A percentile compares a stretch with the other conserved stretches of the same genome.
Evolutionary conservation across 768 basidiomycete species (phyloP).

Genomic region (Xerocomellus chrysenteron): DNA sequence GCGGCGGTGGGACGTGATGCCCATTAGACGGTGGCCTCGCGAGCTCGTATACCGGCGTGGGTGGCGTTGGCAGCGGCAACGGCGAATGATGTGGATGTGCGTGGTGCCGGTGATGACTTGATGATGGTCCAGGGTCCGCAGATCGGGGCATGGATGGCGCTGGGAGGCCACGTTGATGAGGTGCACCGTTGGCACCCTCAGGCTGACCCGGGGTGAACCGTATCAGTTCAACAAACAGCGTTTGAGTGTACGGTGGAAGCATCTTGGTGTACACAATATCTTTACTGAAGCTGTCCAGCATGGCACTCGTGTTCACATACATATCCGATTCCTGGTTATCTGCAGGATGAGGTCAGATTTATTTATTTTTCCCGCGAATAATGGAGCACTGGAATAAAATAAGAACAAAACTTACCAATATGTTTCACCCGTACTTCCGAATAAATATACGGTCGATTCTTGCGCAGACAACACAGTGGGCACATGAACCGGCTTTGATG

Average conservation of each 20-base stretch:
- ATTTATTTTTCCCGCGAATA: background rate
- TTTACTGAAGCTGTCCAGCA: conserved; percentile 73
- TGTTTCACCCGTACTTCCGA: conserved; percentile 76
- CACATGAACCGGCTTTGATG: conserved; percentile 55
- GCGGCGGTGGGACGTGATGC: conserved; percentile 35
- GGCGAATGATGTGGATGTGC: conserved; percentile 31
- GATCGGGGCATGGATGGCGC: conserved; percentile 20
- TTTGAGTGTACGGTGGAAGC: conserved; percentile 59
- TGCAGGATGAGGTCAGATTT: conserved; percentile 16
- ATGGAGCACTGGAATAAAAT: background rate
- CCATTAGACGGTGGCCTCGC: conserved; percentile 31
- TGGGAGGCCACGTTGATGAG: conserved; percentile 13
- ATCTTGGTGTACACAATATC: conserved; percentile 69
- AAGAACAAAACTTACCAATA: conserved; percentile 43
- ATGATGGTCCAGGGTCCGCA: conserved; percentile 31
- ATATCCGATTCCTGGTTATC: conserved; percentile 52
- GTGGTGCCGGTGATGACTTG: conserved; percentile 30
- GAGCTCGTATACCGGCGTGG: conserved; percentile 36
- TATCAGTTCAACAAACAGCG: conserved; percentile 74
- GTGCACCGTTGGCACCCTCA: conserved; percentile 20
- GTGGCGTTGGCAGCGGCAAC: conserved; percentile 32
- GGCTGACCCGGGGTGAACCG: conserved; percentile 38
- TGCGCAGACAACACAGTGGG: conserved; percentile 76
- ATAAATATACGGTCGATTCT: conserved; percentile 66
- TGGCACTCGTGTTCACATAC: conserved; percentile 70